A percentile compares a stretch with the other conserved stretches of the same genome.
Conservation (phyloP, 352 stramenopile species). For the Albugo laibachii region DNA sequence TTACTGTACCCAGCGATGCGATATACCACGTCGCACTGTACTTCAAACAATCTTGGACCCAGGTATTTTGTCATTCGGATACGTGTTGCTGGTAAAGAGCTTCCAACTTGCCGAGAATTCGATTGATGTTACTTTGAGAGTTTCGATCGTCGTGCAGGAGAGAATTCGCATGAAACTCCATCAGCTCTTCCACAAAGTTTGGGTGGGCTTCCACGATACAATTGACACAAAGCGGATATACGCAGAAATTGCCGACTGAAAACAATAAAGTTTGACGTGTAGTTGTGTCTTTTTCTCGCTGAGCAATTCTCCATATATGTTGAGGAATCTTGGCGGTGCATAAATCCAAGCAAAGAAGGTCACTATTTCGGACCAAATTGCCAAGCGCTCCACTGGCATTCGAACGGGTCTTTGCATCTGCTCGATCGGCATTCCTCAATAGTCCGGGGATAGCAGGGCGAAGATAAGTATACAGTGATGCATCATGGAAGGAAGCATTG, state of each 20-base stretch:
- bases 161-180: slow-evolving; percentile 32
- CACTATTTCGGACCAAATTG: slow-evolving; percentile 84
- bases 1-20: too few species aligned
- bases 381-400: slow-evolving; percentile 84
- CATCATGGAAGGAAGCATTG: slow-evolving; percentile 84
- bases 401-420: slow-evolving; percentile 80
- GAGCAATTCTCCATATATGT: slow-evolving; percentile 49
- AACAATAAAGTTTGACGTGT: slow-evolving; percentile 80
- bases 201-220: slow-evolving; percentile 20
- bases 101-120: slow-evolving; percentile 20
- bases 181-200: slow-evolving; percentile 19
- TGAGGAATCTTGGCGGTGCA: slow-evolving; percentile 30
- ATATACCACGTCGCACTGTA: too few species aligned
- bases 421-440: slow-evolving; percentile 37
- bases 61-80: too few species aligned
- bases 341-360: slow-evolving; percentile 44
- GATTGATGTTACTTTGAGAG: slow-evolving; percentile 43
- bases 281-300: slow-evolving; percentile 29
- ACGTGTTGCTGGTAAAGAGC: too few species aligned
- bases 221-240: slow-evolving; percentile 50
- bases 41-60: too few species aligned
- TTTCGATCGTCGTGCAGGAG: slow-evolving; percentile 29
- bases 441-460: slow-evolving; percentile 38
- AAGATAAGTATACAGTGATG: slow-evolving; percentile 51
- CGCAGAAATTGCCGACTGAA: slow-evolving; percentile 79